Conservation (phyloP, 805 yeast genomes). For the Vanderwaltozyma polyspora region DNA sequence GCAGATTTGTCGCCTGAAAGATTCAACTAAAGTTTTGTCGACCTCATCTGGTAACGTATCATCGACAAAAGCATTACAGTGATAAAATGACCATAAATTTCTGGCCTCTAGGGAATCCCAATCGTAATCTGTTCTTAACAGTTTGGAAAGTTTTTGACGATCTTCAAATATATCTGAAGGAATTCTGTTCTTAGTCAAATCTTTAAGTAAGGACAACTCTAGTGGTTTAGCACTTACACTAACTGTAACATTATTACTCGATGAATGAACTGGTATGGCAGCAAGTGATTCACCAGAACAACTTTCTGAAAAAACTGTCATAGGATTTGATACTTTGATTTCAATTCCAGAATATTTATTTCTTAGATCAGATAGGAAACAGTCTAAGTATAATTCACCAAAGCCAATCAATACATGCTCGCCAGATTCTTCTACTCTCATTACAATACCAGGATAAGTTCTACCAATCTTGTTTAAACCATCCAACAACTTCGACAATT, state of each 20-base stretch:
- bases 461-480: constrained; percentile 54
- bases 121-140: constrained; percentile 43
- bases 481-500: constrained; percentile 59
- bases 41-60: constrained; percentile 69
- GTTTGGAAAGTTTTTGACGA: constrained; percentile 39
- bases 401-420: constrained; percentile 71
- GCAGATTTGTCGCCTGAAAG: constrained; percentile 42
- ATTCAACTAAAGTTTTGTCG: constrained; percentile 38
- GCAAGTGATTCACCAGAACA: constrained; percentile 54
- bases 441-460: constrained; percentile 52
- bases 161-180: constrained; percentile 34
- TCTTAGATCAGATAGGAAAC: constrained; percentile 68
- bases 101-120: constrained; percentile 84
- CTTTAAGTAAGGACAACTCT: constrained; percentile 37
- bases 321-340: constrained; percentile 76
- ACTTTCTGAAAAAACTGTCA: constrained; percentile 71
- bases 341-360: constrained; percentile 50
- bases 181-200: constrained; percentile 25
- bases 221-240: constrained; percentile 73
- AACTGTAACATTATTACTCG: constrained; percentile 40
- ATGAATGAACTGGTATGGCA: constrained; percentile 50
- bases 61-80: constrained; percentile 50
- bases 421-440: constrained; percentile 81
- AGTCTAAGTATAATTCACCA: constrained; percentile 84
- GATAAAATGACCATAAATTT: constrained; percentile 70